Conservation (phyloP, 1,284 basidiomycete species). For the Ceratorhiza oryzae-sativae region DNA sequence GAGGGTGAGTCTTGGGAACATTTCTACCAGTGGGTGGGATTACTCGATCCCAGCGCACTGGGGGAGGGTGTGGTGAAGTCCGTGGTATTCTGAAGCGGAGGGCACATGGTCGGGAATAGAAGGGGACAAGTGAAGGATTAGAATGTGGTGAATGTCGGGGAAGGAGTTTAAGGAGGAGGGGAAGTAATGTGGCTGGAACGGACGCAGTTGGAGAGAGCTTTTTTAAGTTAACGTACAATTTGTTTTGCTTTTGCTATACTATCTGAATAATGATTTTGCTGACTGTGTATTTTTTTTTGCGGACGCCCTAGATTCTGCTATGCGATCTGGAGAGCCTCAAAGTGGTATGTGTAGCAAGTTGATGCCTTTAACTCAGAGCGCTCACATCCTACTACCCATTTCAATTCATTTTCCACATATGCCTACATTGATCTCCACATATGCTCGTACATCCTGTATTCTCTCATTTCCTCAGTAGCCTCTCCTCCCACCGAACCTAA, state of each 20-base stretch:
- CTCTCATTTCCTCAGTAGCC: background rate
- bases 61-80: background rate
- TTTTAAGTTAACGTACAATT: background rate
- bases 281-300: background rate
- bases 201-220: background rate
- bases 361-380: conserved; percentile 5
- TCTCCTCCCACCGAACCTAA: conserved; percentile 47
- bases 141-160: no score
- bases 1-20: conserved; percentile 44
- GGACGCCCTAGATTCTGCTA: background rate
- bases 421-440: background rate
- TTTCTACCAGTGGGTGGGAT: conserved; percentile 34
- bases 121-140: background rate
- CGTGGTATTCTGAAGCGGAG: background rate
- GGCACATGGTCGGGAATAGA: background rate
- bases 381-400: background rate
- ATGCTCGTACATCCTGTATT: background rate
- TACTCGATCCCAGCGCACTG: conserved; percentile 2
- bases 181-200: background rate
- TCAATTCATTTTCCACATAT: conserved; percentile 12
- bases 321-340: background rate
- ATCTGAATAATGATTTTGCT: background rate
- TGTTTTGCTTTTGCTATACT: background rate
- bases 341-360: background rate
- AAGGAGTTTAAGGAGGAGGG: no score